Base-by-base conservation (phyloP, 176 grass and related monocot genomes). In the Carex cristatella region DNA sequence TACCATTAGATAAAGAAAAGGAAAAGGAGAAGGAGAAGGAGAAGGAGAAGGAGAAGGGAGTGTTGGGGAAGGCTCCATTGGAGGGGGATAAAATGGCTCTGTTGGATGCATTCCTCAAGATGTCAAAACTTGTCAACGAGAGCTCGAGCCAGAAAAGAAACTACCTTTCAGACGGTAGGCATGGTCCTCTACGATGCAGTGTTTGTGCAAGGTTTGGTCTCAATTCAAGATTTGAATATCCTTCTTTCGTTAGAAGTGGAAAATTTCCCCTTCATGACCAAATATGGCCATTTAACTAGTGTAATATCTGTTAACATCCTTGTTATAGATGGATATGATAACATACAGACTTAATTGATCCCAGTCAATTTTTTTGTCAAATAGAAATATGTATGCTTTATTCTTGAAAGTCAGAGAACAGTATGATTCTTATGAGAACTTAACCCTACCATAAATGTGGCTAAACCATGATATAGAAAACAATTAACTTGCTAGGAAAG, bases 31-130 rank as follows among this genome's bases (percentile, higher is more conserved):
- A 94, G 86, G 44, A 79, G 75, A 86, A 90, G 85, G 80, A 65
- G 18, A 90, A 94, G 86, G 44, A 79, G 75, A 90, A 94, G 86
- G 44, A 79, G 75, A 83, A 84, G 49, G 82, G 84, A 38, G 85
- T 82, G 68, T 65, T 38, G 30, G 79, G 77, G 65, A 75, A 71
- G 23, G 80, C 42, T 53, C 28, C 31, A 10, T 19, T 73, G 4
- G 88, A 75, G 71, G 62, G 92, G 8, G 91, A 95, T 19, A 63
- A 54, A 0, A 92, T 89, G 66, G 64, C n/a, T 69, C 74, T 99
- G 83, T 90, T 90, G 84, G 82, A 44, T 18, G 89, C 97, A 30
- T 99, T 99, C 57, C 97, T 96, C 85, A 94, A 90, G 88, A 90
- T 94, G 78, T 84, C 89, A 74, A 99, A 91, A 86, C 19, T 84